phyloP scores from a whole-genome alignment of 2,329 filamentous ascomycete species.

The Saccharata proteae region DNA sequence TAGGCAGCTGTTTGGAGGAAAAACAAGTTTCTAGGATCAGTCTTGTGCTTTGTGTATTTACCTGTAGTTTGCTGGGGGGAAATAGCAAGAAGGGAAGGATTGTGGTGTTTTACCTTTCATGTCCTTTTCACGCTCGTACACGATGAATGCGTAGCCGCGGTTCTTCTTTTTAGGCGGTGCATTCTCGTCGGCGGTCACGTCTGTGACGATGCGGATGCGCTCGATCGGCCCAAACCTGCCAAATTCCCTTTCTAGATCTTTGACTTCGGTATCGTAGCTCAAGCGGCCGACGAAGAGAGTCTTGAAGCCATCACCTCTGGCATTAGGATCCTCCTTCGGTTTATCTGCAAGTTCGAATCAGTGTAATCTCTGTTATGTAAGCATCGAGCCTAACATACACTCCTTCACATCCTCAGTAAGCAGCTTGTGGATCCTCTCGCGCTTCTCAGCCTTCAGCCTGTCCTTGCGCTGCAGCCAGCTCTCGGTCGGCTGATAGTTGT shows the following conservation, averaged over 20 bases:
- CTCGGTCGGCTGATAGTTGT: slow-evolving; percentile 70
- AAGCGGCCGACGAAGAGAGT: slow-evolving; percentile 86
- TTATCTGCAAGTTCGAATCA: slow-evolving; percentile 48
- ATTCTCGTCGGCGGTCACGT: slow-evolving; percentile 59
- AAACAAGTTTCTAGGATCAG: too few species aligned
- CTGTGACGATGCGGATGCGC: slow-evolving; percentile 80
- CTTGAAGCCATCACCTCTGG: slow-evolving; percentile 87
- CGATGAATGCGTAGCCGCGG: slow-evolving; percentile 88
- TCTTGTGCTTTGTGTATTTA: too few species aligned
- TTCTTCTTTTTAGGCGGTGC: slow-evolving; percentile 50
- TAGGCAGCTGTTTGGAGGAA: slow-evolving; percentile 70
- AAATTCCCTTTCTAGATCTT: slow-evolving; percentile 89
- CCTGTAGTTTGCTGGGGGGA: slow-evolving; percentile 12
- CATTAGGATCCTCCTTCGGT: slow-evolving; percentile 72
- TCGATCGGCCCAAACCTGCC: slow-evolving; percentile 89
- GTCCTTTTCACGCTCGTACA: slow-evolving; percentile 93
- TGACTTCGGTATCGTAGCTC: slow-evolving; percentile 77
- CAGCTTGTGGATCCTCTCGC: slow-evolving; percentile 51
- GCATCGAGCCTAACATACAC: slow-evolving; percentile 38
- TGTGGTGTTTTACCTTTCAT: slow-evolving; percentile 80
- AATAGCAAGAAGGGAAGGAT: slow-evolving; percentile 25
- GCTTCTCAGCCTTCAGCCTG: slow-evolving; percentile 71
- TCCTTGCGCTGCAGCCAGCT: slow-evolving; percentile 86
- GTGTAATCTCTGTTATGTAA: too few species aligned
- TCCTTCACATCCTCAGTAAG: slow-evolving; percentile 50